Evolutionary conservation across 2,329 filamentous ascomycete genomes (phyloP), one percentile per base, ranked within the genome.

Genomic region (Didymella arachidicola): DNA sequence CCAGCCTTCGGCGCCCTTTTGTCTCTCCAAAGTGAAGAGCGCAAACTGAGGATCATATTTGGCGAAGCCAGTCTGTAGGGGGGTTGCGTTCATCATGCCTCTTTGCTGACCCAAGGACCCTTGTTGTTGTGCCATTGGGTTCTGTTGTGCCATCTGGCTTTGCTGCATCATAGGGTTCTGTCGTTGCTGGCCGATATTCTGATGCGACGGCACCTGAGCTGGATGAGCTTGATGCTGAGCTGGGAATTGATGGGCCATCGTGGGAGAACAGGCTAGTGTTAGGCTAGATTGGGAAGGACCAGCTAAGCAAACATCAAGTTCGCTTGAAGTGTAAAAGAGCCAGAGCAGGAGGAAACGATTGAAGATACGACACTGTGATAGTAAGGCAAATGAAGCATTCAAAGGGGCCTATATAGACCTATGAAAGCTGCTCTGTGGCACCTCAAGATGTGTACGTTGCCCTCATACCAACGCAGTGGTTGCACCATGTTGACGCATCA

Each of bases 21-120:
- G 63, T 57, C 67, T 73, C 44, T 69, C 65, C 2, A 74, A 45
- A 2, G 64, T 69, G 61, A 70, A 77, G 18, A 68, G 52, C 4
- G 64, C 62, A 8, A 74, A 36, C 44, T 71, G 62, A 5, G 71
- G 71, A 19, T 67, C 59, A 47, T 63, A 66, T 7, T 49, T 62
- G 30, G 53, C 39, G 46, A 60, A 62, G 25, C 30, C 45, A 18
- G 48, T 57, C 2, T 59, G 58, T 7, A 36, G 14, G 32, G 55
- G 19, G n/a, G 63, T 60, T 39, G 63, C 50, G 12, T 57, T 42
- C 45, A 53, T 60, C n/a, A 45, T 29, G 38, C 27, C 57, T 32
- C 60, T 68, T 32, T 63, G 58, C 22, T 65, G 61, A 7, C 47
- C 41, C 25, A 46, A 45, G 49, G 8, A 11, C 12, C 38, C 19